Conservation (phyloP, 2,329 filamentous ascomycete genomes). For the Colletotrichum sp. region DNA sequence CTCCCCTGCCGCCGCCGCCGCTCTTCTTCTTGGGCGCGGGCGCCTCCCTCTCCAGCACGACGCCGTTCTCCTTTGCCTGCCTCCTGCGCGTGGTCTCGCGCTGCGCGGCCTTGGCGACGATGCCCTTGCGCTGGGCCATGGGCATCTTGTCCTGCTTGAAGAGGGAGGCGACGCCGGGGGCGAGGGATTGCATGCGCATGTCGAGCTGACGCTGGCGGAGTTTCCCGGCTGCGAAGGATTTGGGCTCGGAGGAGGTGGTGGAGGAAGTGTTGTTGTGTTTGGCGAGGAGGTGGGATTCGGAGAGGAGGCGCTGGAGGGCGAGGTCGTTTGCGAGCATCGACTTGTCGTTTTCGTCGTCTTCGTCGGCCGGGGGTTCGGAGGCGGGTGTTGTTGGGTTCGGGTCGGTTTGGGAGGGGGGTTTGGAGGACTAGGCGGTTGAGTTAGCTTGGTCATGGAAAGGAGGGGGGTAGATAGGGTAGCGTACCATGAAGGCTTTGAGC, state of each 20-base stretch:
- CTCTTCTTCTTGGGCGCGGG: slow-evolving; percentile 42
- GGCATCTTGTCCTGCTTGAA: slow-evolving; percentile 88
- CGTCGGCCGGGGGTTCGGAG: slow-evolving; percentile 28
- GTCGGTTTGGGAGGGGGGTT: slow-evolving; percentile 46
- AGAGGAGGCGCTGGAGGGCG: slow-evolving; percentile 86
- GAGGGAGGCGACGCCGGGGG: slow-evolving; percentile 54
- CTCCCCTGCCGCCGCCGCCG: slow-evolving; percentile 36
- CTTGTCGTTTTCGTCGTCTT: slow-evolving; percentile 61
- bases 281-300: slow-evolving; percentile 87
- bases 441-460: slow-evolving; percentile 1
- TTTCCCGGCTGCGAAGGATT: slow-evolving; percentile 63
- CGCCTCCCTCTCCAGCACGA: slow-evolving; percentile 74
- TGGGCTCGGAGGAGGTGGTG: slow-evolving; percentile 40
- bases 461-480: neutral
- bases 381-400: slow-evolving; percentile 25
- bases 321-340: slow-evolving; percentile 89
- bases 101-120: slow-evolving; percentile 67
- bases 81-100: slow-evolving; percentile 74
- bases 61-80: slow-evolving; percentile 88
- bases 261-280: slow-evolving; percentile 44
- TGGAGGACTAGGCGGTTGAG: slow-evolving; percentile 46
- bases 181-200: slow-evolving; percentile 78
- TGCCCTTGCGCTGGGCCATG: slow-evolving; percentile 85
- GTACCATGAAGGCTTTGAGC: slow-evolving; percentile 79
- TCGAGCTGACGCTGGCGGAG: slow-evolving; percentile 84